Evolutionary conservation across 2,329 filamentous ascomycete genomes (phyloP).

Genomic region (Cladosporium halotolerans): DNA sequence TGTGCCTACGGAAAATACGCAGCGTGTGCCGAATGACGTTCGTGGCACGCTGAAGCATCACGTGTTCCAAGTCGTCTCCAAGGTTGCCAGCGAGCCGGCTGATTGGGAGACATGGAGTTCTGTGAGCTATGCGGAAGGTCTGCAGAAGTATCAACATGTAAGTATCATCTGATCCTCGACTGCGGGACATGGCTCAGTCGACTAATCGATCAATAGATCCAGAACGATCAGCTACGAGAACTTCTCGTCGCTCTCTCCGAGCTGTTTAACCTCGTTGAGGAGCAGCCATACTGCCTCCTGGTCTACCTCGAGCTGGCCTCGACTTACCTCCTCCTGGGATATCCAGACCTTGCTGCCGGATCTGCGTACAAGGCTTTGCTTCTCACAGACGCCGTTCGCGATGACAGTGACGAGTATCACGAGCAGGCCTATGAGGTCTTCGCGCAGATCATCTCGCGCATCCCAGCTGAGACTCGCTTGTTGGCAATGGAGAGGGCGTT

Average conservation of each 20-base stretch:
- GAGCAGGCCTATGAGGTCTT: constrained; percentile 51
- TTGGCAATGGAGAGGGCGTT: constrained; percentile 6
- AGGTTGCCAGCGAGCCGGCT: constrained; percentile 6
- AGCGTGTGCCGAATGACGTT: background rate
- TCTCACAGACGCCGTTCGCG: constrained; percentile 70
- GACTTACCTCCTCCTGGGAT: constrained; percentile 67
- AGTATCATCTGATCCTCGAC: background rate
- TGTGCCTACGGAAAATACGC: background rate
- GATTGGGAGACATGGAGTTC: constrained; percentile 8
- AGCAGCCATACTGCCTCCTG: constrained; percentile 16
- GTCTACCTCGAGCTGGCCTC: constrained; percentile 54
- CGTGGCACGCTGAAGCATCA: constrained; percentile 7
- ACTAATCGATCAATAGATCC: background rate
- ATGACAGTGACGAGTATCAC: constrained; percentile 79
- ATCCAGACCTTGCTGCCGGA: constrained; percentile 81
- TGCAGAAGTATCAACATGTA: constrained; percentile 7
- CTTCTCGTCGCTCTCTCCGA: constrained; percentile 5
- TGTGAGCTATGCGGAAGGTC: constrained; percentile 1
- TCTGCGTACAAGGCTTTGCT: constrained; percentile 90
- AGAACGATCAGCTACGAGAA: constrained; percentile 5
- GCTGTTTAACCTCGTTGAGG: constrained; percentile 4
- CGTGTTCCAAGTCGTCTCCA: constrained; percentile 6
- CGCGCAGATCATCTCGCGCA: constrained; percentile 2
- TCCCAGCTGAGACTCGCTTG: constrained; percentile 3
- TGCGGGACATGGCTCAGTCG: background rate